phyloP scores from a whole-genome alignment of 1,284 basidiomycete species.

The Leccinum huronense region DNA sequence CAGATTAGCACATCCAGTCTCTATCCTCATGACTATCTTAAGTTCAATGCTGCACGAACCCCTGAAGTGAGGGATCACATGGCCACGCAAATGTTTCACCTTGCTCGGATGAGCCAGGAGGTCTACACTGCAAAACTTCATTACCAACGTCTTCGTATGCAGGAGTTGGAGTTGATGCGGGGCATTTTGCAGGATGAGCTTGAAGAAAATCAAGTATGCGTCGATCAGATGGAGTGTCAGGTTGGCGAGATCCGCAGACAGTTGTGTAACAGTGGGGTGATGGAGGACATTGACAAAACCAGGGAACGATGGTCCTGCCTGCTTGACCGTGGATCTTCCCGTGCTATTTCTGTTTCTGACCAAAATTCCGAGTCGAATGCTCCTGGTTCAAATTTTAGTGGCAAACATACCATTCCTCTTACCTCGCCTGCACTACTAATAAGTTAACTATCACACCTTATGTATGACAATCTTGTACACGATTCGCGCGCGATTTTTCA shows the following conservation, averaged over 20 bases:
- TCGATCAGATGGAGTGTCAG: not conserved
- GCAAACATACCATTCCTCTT: not conserved
- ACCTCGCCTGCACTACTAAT: too few relatives aligned
- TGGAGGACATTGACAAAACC: not conserved
- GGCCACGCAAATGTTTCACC: not conserved
- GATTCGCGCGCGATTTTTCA: too few relatives aligned
- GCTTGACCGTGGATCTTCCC: not conserved
- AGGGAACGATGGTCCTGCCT: not conserved
- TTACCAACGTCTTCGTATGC: not conserved
- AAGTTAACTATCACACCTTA: too few relatives aligned
- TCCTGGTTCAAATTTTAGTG: not conserved
- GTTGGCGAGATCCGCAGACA: not conserved
- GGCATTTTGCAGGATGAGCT: not conserved
- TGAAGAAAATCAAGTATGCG: not conserved
- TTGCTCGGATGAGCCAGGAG: not conserved
- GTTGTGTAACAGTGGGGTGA: not conserved
- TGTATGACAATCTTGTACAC: too few relatives aligned
- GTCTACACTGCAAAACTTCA: not conserved
- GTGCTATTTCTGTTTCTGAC: too few relatives aligned
- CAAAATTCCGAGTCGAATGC: too few relatives aligned
- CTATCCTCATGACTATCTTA: not conserved
- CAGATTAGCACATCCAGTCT: not conserved
- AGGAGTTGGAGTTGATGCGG: not conserved
- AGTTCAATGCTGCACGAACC: not conserved
- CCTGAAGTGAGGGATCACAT: not conserved